Evolutionary conservation across 805 yeast species (phyloP), one percentile per base, ranked within the genome.

Genomic region (Ogataea trehalophila): DNA sequence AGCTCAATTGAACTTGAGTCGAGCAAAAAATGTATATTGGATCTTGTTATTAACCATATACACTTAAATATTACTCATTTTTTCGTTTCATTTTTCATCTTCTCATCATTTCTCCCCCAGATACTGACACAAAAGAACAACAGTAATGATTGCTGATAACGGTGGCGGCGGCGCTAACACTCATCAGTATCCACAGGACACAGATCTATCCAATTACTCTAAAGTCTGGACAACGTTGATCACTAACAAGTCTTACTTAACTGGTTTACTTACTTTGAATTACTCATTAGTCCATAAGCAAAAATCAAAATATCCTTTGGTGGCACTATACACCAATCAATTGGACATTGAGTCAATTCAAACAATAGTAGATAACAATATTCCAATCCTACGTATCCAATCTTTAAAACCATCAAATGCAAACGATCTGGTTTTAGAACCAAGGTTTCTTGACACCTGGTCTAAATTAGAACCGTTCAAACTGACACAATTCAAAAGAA

Each of bases 401-500:
- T 67, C 72, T 44, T 61, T 80, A 26, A 54, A 70, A 5, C 84
- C 83, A 1, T 56, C 62, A 1, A 61, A 58, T 16, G 64, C 67
- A 50, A 75, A 73, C 53, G 76, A 74, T 47, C 76, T 76, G 53
- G 61, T 71, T 11, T 62, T 70, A 35, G 85, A 81, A 53, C 69
- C 75, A 11, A 63, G 85, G 34, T 80, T 80, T 62, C 66, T 73
- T 55, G 84, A 80, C 57, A 78, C 83, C 53, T 80, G 84, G 83
- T 71, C 83, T 29, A 80, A 80, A 61, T 60, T 80, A 42, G 80
- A 77, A 62, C 76, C 81, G 9, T 80, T 80, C 57, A 67, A 72
- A 22, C 63, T 80, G 45, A 53, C 59, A 11, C 77, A 79, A 52
- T 81, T 71, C 50, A 73, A 77, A n/a, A 67, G 79, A 39, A 75